Conservation (phyloP, 2,329 filamentous ascomycete genomes). For the Lasiodiplodia theobromae region DNA sequence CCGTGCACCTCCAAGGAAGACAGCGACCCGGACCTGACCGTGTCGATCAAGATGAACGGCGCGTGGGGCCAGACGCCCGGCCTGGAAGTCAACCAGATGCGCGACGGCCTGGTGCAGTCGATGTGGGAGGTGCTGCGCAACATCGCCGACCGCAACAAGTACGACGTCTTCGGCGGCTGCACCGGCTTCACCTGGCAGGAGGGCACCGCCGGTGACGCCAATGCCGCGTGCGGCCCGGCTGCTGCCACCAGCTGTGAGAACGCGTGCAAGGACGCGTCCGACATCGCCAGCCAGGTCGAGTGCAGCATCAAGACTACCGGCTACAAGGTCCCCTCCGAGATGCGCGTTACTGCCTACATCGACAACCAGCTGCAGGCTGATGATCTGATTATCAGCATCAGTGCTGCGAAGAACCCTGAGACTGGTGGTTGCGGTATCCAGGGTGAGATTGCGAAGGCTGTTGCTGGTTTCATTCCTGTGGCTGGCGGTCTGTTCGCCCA, state of each 20-base stretch:
- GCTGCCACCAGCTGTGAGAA: neutral
- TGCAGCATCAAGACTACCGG: neutral
- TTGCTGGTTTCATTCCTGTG: too few relatives aligned
- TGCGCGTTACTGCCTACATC: constrained; percentile 7
- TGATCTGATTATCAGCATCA: constrained; percentile 1
- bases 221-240: neutral
- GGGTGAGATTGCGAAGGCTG: too few relatives aligned
- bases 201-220: neutral
- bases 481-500: too few relatives aligned
- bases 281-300: neutral
- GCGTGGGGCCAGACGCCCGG: constrained; percentile 18
- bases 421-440: neutral
- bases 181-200: constrained; percentile 6
- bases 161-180: constrained; percentile 3
- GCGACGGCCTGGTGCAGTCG: constrained; percentile 14
- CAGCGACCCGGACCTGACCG: constrained; percentile 4
- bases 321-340: neutral
- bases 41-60: constrained; percentile 11
- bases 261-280: neutral
- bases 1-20: neutral
- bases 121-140: constrained; percentile 14
- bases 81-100: constrained; percentile 16
- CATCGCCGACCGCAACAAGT: constrained; percentile 5
- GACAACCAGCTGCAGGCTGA: constrained; percentile 4
- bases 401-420: neutral